These are phyloP conservation scores for Suillus plorans DNA, from an alignment of 768 basidiomycete species.

Conservation along the genomic window DNA sequence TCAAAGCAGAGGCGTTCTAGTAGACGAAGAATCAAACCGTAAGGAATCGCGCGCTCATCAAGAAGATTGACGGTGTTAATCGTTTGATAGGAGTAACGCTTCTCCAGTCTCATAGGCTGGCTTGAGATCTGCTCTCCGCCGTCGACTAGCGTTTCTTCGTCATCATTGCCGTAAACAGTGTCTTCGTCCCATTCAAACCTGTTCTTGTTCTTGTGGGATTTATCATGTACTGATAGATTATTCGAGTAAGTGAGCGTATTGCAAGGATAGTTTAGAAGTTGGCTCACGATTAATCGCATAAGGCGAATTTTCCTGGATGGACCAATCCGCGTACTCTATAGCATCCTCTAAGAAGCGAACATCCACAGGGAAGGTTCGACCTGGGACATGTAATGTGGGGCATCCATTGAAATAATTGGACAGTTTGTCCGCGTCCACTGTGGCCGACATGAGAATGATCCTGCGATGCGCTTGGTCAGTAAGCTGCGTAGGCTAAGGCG, in stretches of 20 bases:
- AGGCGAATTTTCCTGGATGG: constrained; percentile 74
- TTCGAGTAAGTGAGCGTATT: neutral
- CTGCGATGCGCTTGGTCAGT: constrained; percentile 37
- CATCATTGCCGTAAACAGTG: constrained; percentile 54
- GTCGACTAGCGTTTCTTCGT: constrained; percentile 44
- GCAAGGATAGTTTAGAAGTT: neutral
- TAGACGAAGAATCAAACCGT: constrained; percentile 82
- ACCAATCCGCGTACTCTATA: constrained; percentile 78
- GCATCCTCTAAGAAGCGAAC: constrained; percentile 88
- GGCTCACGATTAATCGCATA: constrained; percentile 72
- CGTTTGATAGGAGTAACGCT: constrained; percentile 77
- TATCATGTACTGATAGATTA: constrained; percentile 51
- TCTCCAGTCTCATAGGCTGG: constrained; percentile 56
- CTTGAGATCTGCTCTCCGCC: constrained; percentile 10
- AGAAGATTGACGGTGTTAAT: constrained; percentile 78
- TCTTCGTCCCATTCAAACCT: constrained; percentile 83
- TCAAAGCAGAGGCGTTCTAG: constrained; percentile 84
- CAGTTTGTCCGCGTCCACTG: constrained; percentile 88
- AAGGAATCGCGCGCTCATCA: constrained; percentile 87
- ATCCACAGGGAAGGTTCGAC: constrained; percentile 92
- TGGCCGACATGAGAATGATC: constrained; percentile 96
- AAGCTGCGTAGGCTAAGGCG: neutral
- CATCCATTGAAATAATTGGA: constrained; percentile 86
- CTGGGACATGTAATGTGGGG: constrained; percentile 85
- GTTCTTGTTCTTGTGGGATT: constrained; percentile 60